These are phyloP conservation scores for Paratrypanosoma confusum DNA, from an alignment of 208 protist genomes.

Conservation along the genomic window DNA sequence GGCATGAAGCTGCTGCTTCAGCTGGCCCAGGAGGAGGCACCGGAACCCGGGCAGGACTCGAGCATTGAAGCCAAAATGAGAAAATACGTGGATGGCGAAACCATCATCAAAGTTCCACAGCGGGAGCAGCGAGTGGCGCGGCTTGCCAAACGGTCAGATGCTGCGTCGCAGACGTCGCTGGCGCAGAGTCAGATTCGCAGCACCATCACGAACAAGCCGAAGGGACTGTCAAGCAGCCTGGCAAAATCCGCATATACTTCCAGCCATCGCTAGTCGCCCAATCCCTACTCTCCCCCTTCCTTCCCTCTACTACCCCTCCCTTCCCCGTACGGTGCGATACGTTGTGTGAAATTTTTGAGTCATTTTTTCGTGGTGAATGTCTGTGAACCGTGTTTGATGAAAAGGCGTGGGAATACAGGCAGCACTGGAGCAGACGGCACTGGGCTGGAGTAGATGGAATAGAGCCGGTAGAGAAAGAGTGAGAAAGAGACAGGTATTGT, in stretches of 20 bases:
- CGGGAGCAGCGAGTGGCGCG: background rate
- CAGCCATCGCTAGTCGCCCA: background rate
- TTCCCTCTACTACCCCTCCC: background rate
- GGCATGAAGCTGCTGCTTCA: conserved; percentile 51
- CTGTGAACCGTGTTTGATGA: too few relatives aligned
- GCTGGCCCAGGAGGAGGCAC: conserved; percentile 77
- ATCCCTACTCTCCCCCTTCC: background rate
- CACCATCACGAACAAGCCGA: conserved; percentile 61
- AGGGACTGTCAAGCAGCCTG: conserved; percentile 73
- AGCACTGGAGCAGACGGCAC: too few relatives aligned
- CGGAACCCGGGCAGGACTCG: background rate
- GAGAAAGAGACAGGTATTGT: too few relatives aligned
- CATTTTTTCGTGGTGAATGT: too few relatives aligned
- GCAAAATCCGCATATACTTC: conserved; percentile 18
- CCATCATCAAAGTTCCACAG: background rate
- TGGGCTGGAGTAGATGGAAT: too few relatives aligned
- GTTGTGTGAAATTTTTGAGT: too few relatives aligned
- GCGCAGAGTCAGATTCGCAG: conserved; percentile 67
- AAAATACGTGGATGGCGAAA: background rate
- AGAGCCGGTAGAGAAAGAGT: too few relatives aligned
- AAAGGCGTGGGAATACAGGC: too few relatives aligned
- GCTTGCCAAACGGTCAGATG: background rate
- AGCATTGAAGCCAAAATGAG: background rate
- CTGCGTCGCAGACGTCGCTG: conserved; percentile 14
- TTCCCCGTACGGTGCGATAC: too few relatives aligned